phyloP scores from a whole-genome alignment of 2,329 filamentous ascomycete genomes.

The Epichloe gansuensis region DNA sequence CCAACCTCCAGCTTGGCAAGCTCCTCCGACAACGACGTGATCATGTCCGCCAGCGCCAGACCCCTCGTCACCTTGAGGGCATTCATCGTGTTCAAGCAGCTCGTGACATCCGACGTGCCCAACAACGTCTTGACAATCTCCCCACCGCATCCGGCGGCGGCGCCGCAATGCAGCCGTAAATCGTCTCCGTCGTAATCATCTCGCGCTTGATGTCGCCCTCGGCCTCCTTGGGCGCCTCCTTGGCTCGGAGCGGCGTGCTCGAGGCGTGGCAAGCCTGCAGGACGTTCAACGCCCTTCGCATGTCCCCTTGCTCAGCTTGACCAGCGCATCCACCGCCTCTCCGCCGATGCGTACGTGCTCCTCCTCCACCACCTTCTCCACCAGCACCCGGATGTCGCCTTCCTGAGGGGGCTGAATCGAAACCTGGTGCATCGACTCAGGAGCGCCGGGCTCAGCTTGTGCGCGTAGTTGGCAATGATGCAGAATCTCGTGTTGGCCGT shows the following conservation, averaged over 20 bases:
- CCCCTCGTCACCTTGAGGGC: constrained; percentile 77
- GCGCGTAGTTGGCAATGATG: constrained; percentile 97
- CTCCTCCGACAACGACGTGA: constrained; percentile 77
- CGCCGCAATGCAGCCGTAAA: constrained; percentile 95
- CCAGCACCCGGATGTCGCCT: constrained; percentile 67
- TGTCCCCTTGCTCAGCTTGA: constrained; percentile 84
- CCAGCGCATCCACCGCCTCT: constrained; percentile 72
- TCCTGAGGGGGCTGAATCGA: constrained; percentile 91
- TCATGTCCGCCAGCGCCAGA: constrained; percentile 83
- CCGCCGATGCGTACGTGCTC: constrained; percentile 74
- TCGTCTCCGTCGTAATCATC: constrained; percentile 74
- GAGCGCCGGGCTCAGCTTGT: constrained; percentile 88
- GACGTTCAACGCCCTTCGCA: constrained; percentile 89
- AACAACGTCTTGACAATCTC: constrained; percentile 77
- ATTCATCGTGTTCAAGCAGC: constrained; percentile 79
- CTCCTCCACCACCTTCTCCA: constrained; percentile 81
- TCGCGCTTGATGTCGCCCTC: constrained; percentile 62
- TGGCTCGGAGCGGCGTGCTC: constrained; percentile 58
- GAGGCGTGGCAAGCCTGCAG: constrained; percentile 94
- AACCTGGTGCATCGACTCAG: constrained; percentile 91
- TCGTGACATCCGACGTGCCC: constrained; percentile 74
- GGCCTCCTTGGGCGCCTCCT: constrained; percentile 45
- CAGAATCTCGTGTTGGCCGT: constrained; percentile 96
- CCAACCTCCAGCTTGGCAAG: constrained; percentile 72
- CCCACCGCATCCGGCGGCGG: constrained; percentile 80